phyloP scores from a whole-genome alignment of 257 asterid species.

The Ophiorrhiza pumila region DNA sequence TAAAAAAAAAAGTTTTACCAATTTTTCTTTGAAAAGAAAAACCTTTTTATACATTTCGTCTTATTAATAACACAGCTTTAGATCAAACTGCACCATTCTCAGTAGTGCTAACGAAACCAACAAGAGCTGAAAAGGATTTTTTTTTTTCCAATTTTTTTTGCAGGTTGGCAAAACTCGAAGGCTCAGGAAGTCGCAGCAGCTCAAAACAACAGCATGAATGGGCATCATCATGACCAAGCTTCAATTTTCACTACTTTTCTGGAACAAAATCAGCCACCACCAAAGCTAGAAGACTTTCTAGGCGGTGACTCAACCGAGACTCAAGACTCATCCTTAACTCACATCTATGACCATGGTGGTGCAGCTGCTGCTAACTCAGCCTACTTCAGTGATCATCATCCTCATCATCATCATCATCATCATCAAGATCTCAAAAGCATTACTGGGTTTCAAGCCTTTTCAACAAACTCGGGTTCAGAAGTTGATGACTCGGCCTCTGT shows the following conservation, averaged over 20 bases:
- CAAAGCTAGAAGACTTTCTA: conserved; percentile 85
- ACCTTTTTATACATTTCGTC: neutral
- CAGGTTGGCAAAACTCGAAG: conserved; percentile 58
- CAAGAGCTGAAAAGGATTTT: neutral
- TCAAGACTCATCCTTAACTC: conserved; percentile 64
- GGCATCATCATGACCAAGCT: conserved; percentile 13
- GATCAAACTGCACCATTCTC: conserved; percentile 4
- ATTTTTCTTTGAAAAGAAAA: neutral
- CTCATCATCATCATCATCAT: too few species aligned
- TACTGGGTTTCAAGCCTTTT: conserved; percentile 61
- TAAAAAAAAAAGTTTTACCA: neutral
- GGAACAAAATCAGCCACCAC: conserved; percentile 49
- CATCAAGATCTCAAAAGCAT: conserved; percentile 58
- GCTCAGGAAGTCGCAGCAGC: conserved; percentile 29
- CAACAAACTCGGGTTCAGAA: conserved; percentile 81
- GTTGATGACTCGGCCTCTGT: conserved; percentile 70
- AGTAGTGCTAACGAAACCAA: neutral
- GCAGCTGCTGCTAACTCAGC: conserved; percentile 22
- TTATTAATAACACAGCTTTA: conserved; percentile 18
- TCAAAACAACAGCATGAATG: conserved; percentile 18
- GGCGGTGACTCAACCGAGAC: conserved; percentile 68
- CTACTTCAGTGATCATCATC: conserved; percentile 34
- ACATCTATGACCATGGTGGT: conserved; percentile 56
- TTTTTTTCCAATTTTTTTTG: conserved; percentile 1
- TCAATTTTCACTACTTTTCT: conserved; percentile 43